These are phyloP conservation scores for Penicillium cosmopolitanum DNA, from an alignment of 495 filamentous ascomycete species.

Conservation along the genomic window DNA sequence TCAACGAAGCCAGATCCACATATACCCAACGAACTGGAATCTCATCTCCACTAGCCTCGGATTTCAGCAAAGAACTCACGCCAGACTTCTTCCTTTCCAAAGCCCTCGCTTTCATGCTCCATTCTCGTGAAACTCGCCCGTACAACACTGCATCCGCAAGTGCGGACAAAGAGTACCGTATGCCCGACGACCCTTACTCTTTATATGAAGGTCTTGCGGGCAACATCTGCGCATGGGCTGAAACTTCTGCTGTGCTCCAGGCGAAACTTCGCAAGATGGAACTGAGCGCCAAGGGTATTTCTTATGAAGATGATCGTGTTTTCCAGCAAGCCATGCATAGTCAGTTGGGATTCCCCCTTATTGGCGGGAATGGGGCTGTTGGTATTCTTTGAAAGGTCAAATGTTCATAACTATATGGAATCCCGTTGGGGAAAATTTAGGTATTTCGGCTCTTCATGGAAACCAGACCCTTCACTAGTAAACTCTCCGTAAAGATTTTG, in stretches of 20 bases:
- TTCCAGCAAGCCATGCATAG: constrained; percentile 24
- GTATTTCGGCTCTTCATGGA: too few species aligned
- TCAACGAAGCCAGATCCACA: constrained; percentile 27
- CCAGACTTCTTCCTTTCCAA: constrained; percentile 48
- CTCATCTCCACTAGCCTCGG: background rate
- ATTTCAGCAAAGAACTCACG: constrained; percentile 22
- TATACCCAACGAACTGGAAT: constrained; percentile 23
- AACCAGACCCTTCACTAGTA: too few species aligned
- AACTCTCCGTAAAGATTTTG: too few species aligned
- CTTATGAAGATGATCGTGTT: constrained; percentile 14
- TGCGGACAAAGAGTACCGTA: constrained; percentile 38
- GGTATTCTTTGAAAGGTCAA: constrained; percentile 22
- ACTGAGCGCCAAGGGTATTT: constrained; percentile 22
- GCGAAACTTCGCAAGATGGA: constrained; percentile 40
- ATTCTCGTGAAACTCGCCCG: constrained; percentile 45
- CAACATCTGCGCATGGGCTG: constrained; percentile 51
- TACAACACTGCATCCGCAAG: constrained; percentile 30
- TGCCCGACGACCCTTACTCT: constrained; percentile 49
- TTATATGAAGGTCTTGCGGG: constrained; percentile 52
- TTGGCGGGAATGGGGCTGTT: constrained; percentile 35
- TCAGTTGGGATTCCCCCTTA: constrained; percentile 37
- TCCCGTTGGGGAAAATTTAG: too few species aligned
- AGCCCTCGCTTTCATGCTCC: constrained; percentile 45
- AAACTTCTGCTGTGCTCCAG: constrained; percentile 43
- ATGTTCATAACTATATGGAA: too few species aligned